Evolutionary conservation across 139 green algal genomes (phyloP), one percentile per base, ranked within the genome.

Genomic region (Nannochloris sp.): DNA sequence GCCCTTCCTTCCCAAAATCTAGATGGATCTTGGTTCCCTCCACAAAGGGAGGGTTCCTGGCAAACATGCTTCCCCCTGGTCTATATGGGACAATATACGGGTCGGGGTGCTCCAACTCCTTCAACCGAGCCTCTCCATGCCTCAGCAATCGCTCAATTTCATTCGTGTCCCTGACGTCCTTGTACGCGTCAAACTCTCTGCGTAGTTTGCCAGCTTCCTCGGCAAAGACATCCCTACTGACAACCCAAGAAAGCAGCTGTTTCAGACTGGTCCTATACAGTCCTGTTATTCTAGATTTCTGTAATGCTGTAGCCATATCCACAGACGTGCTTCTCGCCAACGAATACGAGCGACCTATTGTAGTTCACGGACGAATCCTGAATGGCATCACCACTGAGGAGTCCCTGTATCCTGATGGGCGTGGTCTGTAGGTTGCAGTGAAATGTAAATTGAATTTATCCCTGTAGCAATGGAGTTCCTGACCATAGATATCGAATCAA

Each of bases 21-120:
- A 70, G 7, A 19, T 73, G 51, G 5, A 73, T 66, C 31, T 62
- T 29, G 15, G 69, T 62, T 3, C 44, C 36, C 3, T 55, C 18
- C 46, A 58, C 58, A 15, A 75, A 68, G 44, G 78, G 78, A n/a
- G 78, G 78, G 55, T 84, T 84, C 53, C 78, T 70, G 1, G 68
- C 66, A 61, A 78, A 84, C 63, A 83, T 29, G 14, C 60, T 76
- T 24, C 78, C 78, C n/a, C 78, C 78, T 12, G 75, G 75, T 31
- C 74, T 67, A 68, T 84, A 84, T 18, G 78, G 75, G 49, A 83
- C 78, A 24, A 83, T 83, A 58, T 83, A 79, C 6, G 76, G 76
- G 51, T 83, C 76, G 25, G 76, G 76, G 44, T 83, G 76, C 44
- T 46, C 40, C n/a, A 65, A 63, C 19, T 71, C 59, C n/a, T 40